A percentile compares a stretch with the other conserved stretches of the same genome.
phyloP scores from a whole-genome alignment of 441 rosid genomes.

The Omphalea diandra region DNA sequence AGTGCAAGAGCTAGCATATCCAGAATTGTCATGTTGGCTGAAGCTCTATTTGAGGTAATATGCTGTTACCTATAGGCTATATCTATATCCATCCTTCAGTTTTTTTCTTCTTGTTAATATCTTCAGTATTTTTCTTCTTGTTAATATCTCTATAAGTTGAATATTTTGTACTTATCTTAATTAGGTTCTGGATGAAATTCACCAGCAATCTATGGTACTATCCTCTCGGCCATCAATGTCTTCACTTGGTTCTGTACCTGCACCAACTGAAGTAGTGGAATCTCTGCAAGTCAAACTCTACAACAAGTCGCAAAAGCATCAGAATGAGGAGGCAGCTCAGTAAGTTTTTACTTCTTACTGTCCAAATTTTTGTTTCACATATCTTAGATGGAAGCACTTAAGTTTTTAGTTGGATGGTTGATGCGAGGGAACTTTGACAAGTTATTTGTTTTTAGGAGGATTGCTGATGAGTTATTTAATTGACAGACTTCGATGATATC shows the following conservation, averaged over 20 bases:
- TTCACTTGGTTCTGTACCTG: slow-evolving; percentile 94
- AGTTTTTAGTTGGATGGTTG: neutral
- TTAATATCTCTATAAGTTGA: slow-evolving; percentile 27
- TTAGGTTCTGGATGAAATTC: slow-evolving; percentile 99
- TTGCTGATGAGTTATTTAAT: neutral
- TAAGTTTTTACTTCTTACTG: slow-evolving; percentile 35
- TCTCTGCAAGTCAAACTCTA: slow-evolving; percentile 65
- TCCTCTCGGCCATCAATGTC: slow-evolving; percentile 88
- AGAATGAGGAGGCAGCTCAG: slow-evolving; percentile 80
- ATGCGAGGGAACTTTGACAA: neutral
- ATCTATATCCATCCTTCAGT: neutral
- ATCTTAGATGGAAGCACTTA: neutral
- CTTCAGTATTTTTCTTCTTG: slow-evolving; percentile 15
- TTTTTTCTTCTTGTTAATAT: slow-evolving; percentile 8
- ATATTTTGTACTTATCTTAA: slow-evolving; percentile 25
- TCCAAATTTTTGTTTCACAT: slow-evolving; percentile 11
- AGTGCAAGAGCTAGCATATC: slow-evolving; percentile 95
- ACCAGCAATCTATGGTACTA: slow-evolving; percentile 94
- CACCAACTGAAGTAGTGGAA: slow-evolving; percentile 88
- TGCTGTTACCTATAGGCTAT: neutral
- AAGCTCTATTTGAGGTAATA: slow-evolving; percentile 92
- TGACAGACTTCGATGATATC: neutral
- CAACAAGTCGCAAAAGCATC: slow-evolving; percentile 50
- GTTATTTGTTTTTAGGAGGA: neutral
- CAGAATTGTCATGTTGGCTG: slow-evolving; percentile 93